phyloP scores from a whole-genome alignment of 192 early-diverging fungal species.

The Backusella australiensis region DNA sequence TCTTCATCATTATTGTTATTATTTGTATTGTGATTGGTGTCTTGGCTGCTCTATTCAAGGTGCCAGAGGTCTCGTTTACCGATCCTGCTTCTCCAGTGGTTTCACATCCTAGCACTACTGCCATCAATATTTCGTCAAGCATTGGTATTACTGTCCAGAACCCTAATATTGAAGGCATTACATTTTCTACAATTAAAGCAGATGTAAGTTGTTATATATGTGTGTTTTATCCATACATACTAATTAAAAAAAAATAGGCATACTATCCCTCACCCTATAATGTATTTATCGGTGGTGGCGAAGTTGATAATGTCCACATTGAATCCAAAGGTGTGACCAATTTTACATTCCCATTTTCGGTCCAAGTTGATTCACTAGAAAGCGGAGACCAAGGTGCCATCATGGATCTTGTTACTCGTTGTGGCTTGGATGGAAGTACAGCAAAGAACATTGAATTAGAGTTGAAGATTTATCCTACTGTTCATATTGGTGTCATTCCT shows the following conservation, averaged over 20 bases:
- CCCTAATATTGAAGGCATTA: slow-evolving; percentile 47
- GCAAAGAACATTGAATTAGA: slow-evolving; percentile 34
- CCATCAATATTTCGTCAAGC: not conserved
- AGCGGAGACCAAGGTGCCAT: slow-evolving; percentile 36
- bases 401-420: slow-evolving; percentile 40
- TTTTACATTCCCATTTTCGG: slow-evolving; percentile 46
- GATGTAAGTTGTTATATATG: slow-evolving; percentile 33
- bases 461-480: slow-evolving; percentile 44
- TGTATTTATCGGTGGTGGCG: slow-evolving; percentile 47
- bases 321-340: slow-evolving; percentile 30
- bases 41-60: slow-evolving; percentile 42
- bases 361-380: slow-evolving; percentile 30
- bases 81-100: slow-evolving; percentile 8
- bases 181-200: slow-evolving; percentile 44
- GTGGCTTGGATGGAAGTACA: slow-evolving; percentile 37
- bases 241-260: slow-evolving; percentile 31
- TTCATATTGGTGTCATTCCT: slow-evolving; percentile 44
- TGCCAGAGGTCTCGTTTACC: slow-evolving; percentile 32
- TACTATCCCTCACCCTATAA: slow-evolving; percentile 44
- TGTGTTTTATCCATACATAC: not conserved
- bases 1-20: slow-evolving; percentile 36
- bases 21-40: slow-evolving; percentile 41
- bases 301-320: slow-evolving; percentile 41
- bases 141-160: slow-evolving; percentile 38
- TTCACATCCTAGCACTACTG: not conserved